Conservation (phyloP, 148 eudicot genomes). For the Camellia lanceoleosa region DNA sequence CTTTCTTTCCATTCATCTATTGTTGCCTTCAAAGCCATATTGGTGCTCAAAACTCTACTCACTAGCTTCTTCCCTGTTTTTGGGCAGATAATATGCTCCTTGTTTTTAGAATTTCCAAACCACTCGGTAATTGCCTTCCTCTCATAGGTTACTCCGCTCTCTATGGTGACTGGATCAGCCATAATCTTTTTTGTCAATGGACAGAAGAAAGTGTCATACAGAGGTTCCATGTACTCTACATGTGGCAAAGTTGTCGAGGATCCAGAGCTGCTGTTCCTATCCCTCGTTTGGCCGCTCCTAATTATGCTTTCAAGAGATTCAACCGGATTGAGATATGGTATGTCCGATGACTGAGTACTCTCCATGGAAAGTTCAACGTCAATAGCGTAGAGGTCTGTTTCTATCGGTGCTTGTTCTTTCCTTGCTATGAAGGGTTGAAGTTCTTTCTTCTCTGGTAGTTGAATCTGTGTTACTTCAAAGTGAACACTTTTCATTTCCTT, state of each 20-base stretch:
- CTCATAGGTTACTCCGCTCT: slow-evolving; percentile 72
- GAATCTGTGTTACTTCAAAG: slow-evolving; percentile 30
- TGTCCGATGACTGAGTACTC: slow-evolving; percentile 33
- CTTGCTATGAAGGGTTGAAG: slow-evolving; percentile 7
- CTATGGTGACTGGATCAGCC: slow-evolving; percentile 81
- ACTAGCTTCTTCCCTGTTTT: slow-evolving; percentile 45
- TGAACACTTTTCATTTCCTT: slow-evolving; percentile 51
- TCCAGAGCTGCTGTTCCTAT: slow-evolving; percentile 23
- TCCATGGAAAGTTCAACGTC: slow-evolving; percentile 37
- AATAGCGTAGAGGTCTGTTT: slow-evolving; percentile 53
- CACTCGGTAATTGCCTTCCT: slow-evolving; percentile 54
- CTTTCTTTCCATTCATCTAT: slow-evolving; percentile 76
- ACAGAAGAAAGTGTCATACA: slow-evolving; percentile 66
- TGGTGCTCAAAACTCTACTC: slow-evolving; percentile 45
- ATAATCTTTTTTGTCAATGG: slow-evolving; percentile 65
- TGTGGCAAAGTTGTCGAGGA: slow-evolving; percentile 34
- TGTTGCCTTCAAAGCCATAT: slow-evolving; percentile 55
- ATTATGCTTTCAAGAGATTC: slow-evolving; percentile 43
- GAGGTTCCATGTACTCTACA: slow-evolving; percentile 55
- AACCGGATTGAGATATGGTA: slow-evolving; percentile 12
- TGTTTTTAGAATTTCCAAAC: slow-evolving; percentile 35
- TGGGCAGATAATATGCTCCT: slow-evolving; percentile 51
- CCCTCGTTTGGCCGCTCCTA: slow-evolving; percentile 23
- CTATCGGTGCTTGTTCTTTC: slow-evolving; percentile 22
- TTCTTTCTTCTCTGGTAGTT: slow-evolving; percentile 16